phyloP scores from a whole-genome alignment of 805 yeast genomes.

The Candida insectorum region DNA sequence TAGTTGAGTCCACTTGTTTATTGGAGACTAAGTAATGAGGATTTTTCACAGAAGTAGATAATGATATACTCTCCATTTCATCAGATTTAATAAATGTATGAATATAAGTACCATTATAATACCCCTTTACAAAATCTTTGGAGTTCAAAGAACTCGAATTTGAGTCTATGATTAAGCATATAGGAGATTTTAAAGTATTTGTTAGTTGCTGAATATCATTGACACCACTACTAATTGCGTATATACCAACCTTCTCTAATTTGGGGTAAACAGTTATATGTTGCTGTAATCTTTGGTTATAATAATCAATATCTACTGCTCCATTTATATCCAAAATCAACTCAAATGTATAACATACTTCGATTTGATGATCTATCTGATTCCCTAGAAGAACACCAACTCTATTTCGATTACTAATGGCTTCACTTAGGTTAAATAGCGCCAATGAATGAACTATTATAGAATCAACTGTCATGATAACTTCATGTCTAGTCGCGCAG shows the following conservation, averaged over 20 bases:
- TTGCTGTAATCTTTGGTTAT: slow-evolving; percentile 24
- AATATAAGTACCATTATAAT: slow-evolving; percentile 3
- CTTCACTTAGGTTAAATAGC: slow-evolving; percentile 13
- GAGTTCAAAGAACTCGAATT: no score
- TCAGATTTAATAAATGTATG: slow-evolving; percentile 19
- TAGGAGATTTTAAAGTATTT: no score
- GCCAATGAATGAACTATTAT: slow-evolving; percentile 22
- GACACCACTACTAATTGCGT: slow-evolving; percentile 14
- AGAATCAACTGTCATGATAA: slow-evolving; percentile 2
- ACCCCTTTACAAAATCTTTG: slow-evolving; percentile 4
- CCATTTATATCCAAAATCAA: slow-evolving; percentile 14
- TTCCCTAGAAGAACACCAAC: slow-evolving; percentile 31
- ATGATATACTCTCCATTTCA: slow-evolving; percentile 31
- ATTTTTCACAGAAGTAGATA: slow-evolving; percentile 27
- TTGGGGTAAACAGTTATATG: slow-evolving; percentile 26
- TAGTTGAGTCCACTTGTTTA: not conserved
- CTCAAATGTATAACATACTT: no score
- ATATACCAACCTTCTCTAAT: slow-evolving; percentile 27
- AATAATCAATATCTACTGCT: slow-evolving; percentile 20
- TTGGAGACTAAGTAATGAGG: slow-evolving; percentile 17
- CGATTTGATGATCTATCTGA: no score
- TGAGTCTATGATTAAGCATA: no score
- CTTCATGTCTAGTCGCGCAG: no score
- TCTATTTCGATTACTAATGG: slow-evolving; percentile 18
- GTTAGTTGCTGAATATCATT: not conserved